phyloP scores from a whole-genome alignment of 2,329 filamentous ascomycete genomes.

The Microsporum canis region DNA sequence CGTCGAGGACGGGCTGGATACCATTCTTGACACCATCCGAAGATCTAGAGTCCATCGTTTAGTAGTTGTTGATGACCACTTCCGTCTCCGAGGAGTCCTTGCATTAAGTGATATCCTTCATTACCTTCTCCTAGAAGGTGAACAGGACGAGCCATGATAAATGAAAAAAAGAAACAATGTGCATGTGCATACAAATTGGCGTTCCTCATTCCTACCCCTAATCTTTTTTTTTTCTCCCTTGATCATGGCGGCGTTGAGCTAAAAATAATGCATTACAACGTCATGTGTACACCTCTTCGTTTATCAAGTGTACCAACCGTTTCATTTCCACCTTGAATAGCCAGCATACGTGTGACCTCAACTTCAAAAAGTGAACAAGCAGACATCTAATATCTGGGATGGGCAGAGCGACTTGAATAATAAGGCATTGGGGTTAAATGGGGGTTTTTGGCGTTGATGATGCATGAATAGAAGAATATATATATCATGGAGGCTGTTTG shows the following conservation, averaged over 20 bases:
- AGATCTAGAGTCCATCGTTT: constrained; percentile 89
- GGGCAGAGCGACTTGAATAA: neutral
- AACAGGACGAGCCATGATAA: constrained; percentile 44
- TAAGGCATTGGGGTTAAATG: neutral
- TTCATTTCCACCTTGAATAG: neutral
- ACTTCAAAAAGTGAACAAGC: neutral
- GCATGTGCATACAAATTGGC: constrained; percentile 5
- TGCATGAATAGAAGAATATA: constrained; percentile 1
- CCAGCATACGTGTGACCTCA: neutral
- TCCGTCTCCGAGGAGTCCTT: constrained; percentile 73
- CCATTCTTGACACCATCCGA: constrained; percentile 92
- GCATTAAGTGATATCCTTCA: constrained; percentile 94
- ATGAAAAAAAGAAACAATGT: constrained; percentile 3
- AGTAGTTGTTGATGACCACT: constrained; percentile 84
- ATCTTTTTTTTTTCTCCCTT: neutral
- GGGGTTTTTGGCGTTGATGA: neutral
- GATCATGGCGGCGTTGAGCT: neutral
- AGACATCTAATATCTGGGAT: neutral
- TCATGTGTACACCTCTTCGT: neutral
- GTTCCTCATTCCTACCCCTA: neutral
- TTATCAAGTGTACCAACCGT: neutral
- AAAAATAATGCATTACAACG: neutral
- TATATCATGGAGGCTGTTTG: neutral
- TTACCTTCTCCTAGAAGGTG: constrained; percentile 76
- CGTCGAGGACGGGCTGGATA: constrained; percentile 80